phyloP scores from a whole-genome alignment of 1,284 basidiomycete species.

The Leccinum pachyderme region DNA sequence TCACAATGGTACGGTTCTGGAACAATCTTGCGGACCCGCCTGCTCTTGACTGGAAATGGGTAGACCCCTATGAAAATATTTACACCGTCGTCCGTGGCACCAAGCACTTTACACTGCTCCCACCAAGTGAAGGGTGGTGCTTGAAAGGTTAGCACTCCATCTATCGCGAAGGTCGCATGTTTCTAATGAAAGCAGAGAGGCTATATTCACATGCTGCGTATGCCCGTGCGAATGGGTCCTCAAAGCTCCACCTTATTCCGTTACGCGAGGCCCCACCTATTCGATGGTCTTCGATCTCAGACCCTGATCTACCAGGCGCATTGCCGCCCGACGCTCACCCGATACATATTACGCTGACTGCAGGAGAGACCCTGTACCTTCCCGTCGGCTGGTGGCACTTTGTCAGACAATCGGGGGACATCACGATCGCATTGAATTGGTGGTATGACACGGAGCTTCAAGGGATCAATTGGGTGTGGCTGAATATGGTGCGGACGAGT shows the following conservation, averaged over 20 bases:
- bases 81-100: constrained; percentile 82
- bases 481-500: constrained; percentile 58
- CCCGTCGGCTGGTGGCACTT: constrained; percentile 92
- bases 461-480: constrained; percentile 66
- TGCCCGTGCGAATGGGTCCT: constrained; percentile 37
- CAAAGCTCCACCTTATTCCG: constrained; percentile 45
- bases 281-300: constrained; percentile 71
- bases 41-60: constrained; percentile 10
- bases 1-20: constrained; percentile 64
- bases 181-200: constrained; percentile 46
- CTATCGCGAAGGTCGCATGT: neutral
- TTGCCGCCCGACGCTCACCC: constrained; percentile 57
- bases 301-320: constrained; percentile 48
- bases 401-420: constrained; percentile 63
- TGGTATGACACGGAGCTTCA: constrained; percentile 81
- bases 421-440: constrained; percentile 82
- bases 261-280: constrained; percentile 44
- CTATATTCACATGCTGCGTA: constrained; percentile 71
- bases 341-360: constrained; percentile 59
- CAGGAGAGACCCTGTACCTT: constrained; percentile 84
- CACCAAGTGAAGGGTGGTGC: constrained; percentile 85
- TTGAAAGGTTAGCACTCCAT: constrained; percentile 57
- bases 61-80: constrained; percentile 91
- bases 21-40: neutral
- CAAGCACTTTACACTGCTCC: constrained; percentile 83